Evolutionary conservation across 2,329 filamentous ascomycete species (phyloP), one percentile per base, ranked within the genome.

Genomic region (Neofusicoccum kwambonambiense): DNA sequence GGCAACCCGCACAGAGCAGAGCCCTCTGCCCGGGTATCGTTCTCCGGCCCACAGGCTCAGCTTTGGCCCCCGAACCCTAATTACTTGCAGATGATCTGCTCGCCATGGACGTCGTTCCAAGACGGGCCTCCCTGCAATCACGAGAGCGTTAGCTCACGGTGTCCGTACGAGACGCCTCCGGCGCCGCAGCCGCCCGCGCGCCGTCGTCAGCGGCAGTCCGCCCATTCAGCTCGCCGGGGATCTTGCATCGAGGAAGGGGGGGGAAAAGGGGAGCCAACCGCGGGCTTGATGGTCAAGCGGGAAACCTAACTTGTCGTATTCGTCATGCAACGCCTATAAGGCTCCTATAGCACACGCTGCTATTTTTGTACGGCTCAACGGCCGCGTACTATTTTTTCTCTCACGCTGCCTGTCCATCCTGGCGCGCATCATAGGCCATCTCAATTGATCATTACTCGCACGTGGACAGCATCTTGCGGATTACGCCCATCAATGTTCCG

Each of bases 381-480:
- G 22, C 47, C 37, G 60, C 45, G n/a, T 15, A 17, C n/a, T 37
- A 41, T 17, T 42, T 44, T 19, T 35, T 52, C 27, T 12, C 5
- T 51, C 34, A 52, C 27, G 37, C 22, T 42, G 45, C 22, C 17
- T 37, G 27, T 35, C 34, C 56, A 45, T 47, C 41, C 56, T n/a
- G 56, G 42, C 56, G 56, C 44, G 47, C n/a, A 60, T 60, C 56
- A 60, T 45, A 60, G 39, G 7, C 22, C 52, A 44, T 34, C 52
- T 57, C 39, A 31, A 57, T 47, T 54, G 31, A 44, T 54, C 49
- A 22, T 79, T 75, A 91, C 69, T 86, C 84, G 78, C 92, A 96
- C 1, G 90, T 94, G 75, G 92, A 89, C 68, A 98, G 84, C 95
- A 99, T 98, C 79, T 95, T 97, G 75, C 91, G 88, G 68, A 99